Evolutionary conservation across 2,329 filamentous ascomycete species (phyloP), one percentile per base, ranked within the genome.

Genomic region (Apiospora pterosperma): DNA sequence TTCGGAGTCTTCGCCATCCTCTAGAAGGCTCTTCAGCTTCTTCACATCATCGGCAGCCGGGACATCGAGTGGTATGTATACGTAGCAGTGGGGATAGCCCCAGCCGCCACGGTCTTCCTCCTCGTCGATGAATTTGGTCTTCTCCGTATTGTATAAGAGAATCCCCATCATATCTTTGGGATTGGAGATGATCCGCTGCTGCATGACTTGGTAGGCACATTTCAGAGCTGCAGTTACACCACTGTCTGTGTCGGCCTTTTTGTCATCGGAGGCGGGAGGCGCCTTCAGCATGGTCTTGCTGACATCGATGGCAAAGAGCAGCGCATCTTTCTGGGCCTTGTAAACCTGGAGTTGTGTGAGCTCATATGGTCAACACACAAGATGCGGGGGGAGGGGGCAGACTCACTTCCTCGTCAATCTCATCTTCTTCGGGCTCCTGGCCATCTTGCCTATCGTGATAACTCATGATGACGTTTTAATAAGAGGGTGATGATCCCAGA

Each of bases 151-250:
- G 75, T 96, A 99, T 0, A 99, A 83, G 41, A 99, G 77, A 31
- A 99, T 91, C 2, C 95, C 94, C 86, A 99, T 97, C 92, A 97
- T 96, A 67, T 99, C 96, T 73, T 90, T 94, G 1, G 96, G 96
- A 67, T 94, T 95, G 4, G 95, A 95, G 71, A 99, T 98, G 77
- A 99, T 98, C 71, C 96, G 92, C 80, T 98, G 95, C 79, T 98
- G 93, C 92, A 99, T 97, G 62, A 99, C 83, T 73, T 93, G 88
- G 73, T 97, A 97, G 65, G 95, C 96, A 72, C 93, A 97, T 83
- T 97, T 97, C 61, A 99, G 80, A 4, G 96, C 94, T 19, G 95
- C 94, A 62, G 90, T 85, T 0, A 93, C 84, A 4, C 95, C 89
- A 55, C 91, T 94, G 72, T 95, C 92, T 64, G 83, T 88, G 68